Evolutionary conservation across 164 flowering plant species (phyloP), one percentile per base, ranked within the genome.

Genomic region (Chloranthus sessilifolius): DNA sequence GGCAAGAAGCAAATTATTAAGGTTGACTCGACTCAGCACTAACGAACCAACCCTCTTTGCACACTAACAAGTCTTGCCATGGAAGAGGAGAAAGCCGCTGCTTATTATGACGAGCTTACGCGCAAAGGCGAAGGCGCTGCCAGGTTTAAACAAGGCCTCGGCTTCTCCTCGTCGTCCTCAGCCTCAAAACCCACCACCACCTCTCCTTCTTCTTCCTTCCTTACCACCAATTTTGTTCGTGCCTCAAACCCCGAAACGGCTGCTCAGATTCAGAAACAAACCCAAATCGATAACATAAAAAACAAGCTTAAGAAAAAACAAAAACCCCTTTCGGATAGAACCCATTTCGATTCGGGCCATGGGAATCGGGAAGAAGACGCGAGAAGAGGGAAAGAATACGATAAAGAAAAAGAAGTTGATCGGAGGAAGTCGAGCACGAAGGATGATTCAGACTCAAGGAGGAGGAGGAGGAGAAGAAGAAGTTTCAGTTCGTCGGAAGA

Each of bases 111-210:
- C 46, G 98, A 92, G 67, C 75, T 92, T 21, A 80, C 88, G 2
- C 88, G 94, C 10, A 83, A 73, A 59, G 98, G 98, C 38, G 79
- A 66, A 60, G 95, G 85, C 29, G 96, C 98, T 35, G 96, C 98
- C 16, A 58, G 79, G 17, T 92, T 83, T 74, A 92, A 92, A 53
- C 96, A 83, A 62, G 98, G 98, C 24, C 81, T 92, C 20, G 96
- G 98, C 15, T 92, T 83, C 71, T 62, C 82, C 35, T 48, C 74
- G 4, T 39, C 19, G 21, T 51, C 55, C 33, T 26, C 47, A n/a
- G 35, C 21, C 16, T 58, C 82, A 29, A 26, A 63, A 33, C 3
- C 62, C 17, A 31, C 47, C 50, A 20, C 11, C 33, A 22, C 52
- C 47, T 20, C 43, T 3, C 67, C 78, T 10, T 59, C 87, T 1